phyloP scores from a whole-genome alignment of 768 basidiomycete genomes.

The Asterophora lycoperdoides region DNA sequence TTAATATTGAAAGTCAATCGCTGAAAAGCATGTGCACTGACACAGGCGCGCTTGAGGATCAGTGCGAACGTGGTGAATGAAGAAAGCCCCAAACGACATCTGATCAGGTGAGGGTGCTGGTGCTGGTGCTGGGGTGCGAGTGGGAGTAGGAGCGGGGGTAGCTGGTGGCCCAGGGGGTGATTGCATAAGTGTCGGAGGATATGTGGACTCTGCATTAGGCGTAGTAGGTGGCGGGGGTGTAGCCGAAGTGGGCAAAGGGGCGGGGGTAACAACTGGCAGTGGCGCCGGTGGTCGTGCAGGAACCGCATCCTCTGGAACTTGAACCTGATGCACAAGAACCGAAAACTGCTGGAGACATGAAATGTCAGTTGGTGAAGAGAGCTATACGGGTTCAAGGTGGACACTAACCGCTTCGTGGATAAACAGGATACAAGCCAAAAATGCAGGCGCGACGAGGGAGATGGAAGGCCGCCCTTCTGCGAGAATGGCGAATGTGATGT shows the following conservation, averaged over 20 bases:
- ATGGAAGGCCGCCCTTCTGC: slow-evolving; percentile 80
- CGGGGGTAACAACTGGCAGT: slow-evolving; percentile 21
- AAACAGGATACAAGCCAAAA: slow-evolving; percentile 75
- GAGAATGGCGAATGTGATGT: slow-evolving; percentile 84
- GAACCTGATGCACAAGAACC: slow-evolving; percentile 75
- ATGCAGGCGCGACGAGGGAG: slow-evolving; percentile 79
- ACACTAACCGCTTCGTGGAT: slow-evolving; percentile 72
- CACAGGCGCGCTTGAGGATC: slow-evolving; percentile 73
- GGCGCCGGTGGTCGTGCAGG: slow-evolving; percentile 9
- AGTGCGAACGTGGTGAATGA: slow-evolving; percentile 55
- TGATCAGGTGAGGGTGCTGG: slow-evolving; percentile 21
- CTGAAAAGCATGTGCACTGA: slow-evolving; percentile 30
- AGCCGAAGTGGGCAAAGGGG: slow-evolving; percentile 23
- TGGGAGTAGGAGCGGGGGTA: slow-evolving; percentile 19
- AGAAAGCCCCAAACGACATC: slow-evolving; percentile 43
- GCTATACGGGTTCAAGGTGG: not conserved
- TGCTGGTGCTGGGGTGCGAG: slow-evolving; percentile 9
- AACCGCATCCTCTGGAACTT: slow-evolving; percentile 64
- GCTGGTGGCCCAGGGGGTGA: slow-evolving; percentile 18
- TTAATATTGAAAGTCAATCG: not conserved
- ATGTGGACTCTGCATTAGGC: slow-evolving; percentile 11
- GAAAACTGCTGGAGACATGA: slow-evolving; percentile 66
- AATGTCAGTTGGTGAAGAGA: not conserved
- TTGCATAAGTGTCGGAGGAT: slow-evolving; percentile 17
- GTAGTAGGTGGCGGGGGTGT: slow-evolving; percentile 6